These are phyloP conservation scores for Arabidopsis suecica DNA, from an alignment of 345 rosid genomes.

Conservation along the genomic window DNA sequence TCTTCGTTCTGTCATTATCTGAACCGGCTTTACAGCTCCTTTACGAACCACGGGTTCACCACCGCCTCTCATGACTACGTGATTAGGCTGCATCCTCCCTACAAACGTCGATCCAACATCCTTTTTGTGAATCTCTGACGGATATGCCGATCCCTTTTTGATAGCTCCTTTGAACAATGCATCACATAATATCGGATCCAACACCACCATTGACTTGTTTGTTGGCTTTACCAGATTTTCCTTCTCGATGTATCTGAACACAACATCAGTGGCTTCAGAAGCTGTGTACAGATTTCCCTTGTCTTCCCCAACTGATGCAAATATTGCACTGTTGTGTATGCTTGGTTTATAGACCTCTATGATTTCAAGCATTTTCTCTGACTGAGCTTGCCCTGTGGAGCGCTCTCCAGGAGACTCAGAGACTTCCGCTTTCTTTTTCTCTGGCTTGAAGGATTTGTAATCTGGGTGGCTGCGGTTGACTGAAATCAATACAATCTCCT, in stretches of 20 bases:
- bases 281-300: slow-evolving; percentile 70
- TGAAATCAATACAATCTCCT: slow-evolving; percentile 70
- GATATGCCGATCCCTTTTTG: slow-evolving; percentile 89
- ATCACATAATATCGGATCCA: slow-evolving; percentile 86
- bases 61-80: slow-evolving; percentile 81
- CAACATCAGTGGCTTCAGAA: slow-evolving; percentile 86
- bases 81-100: slow-evolving; percentile 86
- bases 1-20: slow-evolving; percentile 87
- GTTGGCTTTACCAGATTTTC: slow-evolving; percentile 78
- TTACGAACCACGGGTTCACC: slow-evolving; percentile 76
- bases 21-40: slow-evolving; percentile 79
- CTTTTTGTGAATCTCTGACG: slow-evolving; percentile 86
- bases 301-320: slow-evolving; percentile 82
- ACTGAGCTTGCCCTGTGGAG: slow-evolving; percentile 46
- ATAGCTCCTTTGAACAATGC: slow-evolving; percentile 91
- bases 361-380: slow-evolving; percentile 70
- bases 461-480: slow-evolving; percentile 73
- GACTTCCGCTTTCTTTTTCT: slow-evolving; percentile 64
- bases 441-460: slow-evolving; percentile 80
- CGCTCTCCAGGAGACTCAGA: slow-evolving; percentile 52
- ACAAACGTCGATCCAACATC: slow-evolving; percentile 73
- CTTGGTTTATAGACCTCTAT: slow-evolving; percentile 87
- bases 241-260: slow-evolving; percentile 75
- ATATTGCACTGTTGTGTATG: slow-evolving; percentile 79
- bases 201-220: slow-evolving; percentile 66